phyloP scores from a whole-genome alignment of 2,329 filamentous ascomycete species.

The Alternaria postmessia region DNA sequence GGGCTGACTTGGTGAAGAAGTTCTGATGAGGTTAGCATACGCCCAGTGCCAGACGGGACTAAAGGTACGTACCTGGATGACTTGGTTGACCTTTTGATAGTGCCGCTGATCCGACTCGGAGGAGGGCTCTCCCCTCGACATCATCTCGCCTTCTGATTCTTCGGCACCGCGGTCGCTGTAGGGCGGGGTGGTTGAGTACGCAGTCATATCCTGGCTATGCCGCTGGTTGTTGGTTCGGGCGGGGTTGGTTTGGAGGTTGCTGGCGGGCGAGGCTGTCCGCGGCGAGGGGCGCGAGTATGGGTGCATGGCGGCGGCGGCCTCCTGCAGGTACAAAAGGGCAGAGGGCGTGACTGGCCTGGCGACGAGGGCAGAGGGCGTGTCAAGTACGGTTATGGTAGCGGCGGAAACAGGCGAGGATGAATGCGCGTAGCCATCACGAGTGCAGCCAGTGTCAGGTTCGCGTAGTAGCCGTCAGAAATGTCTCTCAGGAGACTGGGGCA shows the following conservation, averaged over 20 bases:
- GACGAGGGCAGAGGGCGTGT: conserved; percentile 20
- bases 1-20: conserved; percentile 86
- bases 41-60: background rate
- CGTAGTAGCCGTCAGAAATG: conserved; percentile 32
- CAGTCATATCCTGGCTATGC: conserved; percentile 66
- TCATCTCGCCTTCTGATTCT: conserved; percentile 59
- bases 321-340: conserved; percentile 28
- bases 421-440: conserved; percentile 51
- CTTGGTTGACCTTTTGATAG: conserved; percentile 80
- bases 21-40: conserved; percentile 67
- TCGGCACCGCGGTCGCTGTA: conserved; percentile 60
- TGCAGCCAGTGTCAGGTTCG: conserved; percentile 36
- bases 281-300: conserved; percentile 79
- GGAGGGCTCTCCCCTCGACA: conserved; percentile 40
- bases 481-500: conserved; percentile 43
- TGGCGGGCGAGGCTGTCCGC: conserved; percentile 75
- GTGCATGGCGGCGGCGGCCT: conserved; percentile 70
- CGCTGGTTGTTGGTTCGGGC: conserved; percentile 75
- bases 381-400: conserved; percentile 41
- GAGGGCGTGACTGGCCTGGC: conserved; percentile 14
- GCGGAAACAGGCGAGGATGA: conserved; percentile 43
- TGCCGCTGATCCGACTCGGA: conserved; percentile 45
- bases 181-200: conserved; percentile 60
- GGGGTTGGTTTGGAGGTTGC: conserved; percentile 75
- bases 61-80: conserved; percentile 76